These are phyloP conservation scores for Podospora appendiculata DNA, from an alignment of 495 filamentous ascomycete species.

Conservation along the genomic window DNA sequence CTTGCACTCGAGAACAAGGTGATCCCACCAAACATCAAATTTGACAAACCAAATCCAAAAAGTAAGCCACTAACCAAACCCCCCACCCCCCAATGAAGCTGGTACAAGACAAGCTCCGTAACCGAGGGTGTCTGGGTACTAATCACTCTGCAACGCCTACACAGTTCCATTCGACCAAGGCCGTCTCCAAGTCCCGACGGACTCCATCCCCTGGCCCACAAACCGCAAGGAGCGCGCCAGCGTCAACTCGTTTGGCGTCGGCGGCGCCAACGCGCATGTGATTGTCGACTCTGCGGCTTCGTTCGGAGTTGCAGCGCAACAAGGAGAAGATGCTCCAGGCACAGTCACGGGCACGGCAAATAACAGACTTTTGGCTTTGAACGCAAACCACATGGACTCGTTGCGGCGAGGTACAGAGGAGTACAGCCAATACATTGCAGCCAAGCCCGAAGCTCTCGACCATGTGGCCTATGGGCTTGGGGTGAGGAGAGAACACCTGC, in stretches of 20 bases:
- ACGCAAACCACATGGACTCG: background rate
- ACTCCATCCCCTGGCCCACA: background rate
- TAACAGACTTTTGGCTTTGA: background rate
- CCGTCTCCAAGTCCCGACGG: too few relatives aligned
- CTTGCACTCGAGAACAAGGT: background rate
- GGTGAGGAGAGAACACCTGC: background rate
- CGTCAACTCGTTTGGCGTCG: background rate
- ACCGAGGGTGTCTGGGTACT: too few relatives aligned
- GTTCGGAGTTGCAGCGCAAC: background rate
- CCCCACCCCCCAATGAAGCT: too few relatives aligned
- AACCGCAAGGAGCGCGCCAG: background rate
- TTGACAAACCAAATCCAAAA: background rate
- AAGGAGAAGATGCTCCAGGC: background rate
- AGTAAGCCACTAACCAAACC: background rate
- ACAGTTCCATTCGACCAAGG: too few relatives aligned
- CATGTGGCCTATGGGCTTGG: background rate
- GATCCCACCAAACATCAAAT: background rate
- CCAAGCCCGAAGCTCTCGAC: background rate
- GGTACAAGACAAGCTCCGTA: too few relatives aligned
- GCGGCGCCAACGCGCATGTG: background rate
- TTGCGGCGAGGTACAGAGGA: background rate
- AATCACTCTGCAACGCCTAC: too few relatives aligned
- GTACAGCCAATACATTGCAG: background rate
- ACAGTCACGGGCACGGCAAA: background rate
- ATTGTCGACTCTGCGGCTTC: background rate